phyloP scores from a whole-genome alignment of 164 flowering plant genomes.

The Euptelea pleiosperma region DNA sequence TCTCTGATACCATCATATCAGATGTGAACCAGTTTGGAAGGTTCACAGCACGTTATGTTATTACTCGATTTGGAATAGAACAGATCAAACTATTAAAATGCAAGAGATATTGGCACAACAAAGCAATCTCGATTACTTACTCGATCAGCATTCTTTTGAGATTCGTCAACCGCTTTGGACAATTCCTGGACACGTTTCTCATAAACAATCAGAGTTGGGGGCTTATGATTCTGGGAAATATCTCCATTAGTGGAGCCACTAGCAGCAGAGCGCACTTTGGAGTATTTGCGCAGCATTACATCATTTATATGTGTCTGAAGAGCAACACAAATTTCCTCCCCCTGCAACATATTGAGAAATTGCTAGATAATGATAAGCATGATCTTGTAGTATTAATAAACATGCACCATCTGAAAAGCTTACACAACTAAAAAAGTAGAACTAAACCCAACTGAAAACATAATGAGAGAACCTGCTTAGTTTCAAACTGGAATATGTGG shows the following conservation, averaged over 20 bases:
- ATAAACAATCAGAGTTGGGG: slow-evolving; percentile 50
- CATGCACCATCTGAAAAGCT: not conserved
- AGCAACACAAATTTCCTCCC: slow-evolving; percentile 99
- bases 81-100: not conserved
- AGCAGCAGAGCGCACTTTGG: slow-evolving; percentile 80
- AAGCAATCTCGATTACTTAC: slow-evolving; percentile 39
- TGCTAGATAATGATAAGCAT: not conserved
- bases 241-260: slow-evolving; percentile 69
- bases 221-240: slow-evolving; percentile 38
- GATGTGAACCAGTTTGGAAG: not conserved
- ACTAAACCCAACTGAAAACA: not conserved
- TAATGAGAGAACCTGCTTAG: slow-evolving; percentile 72
- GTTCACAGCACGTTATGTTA: not conserved
- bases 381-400: not conserved
- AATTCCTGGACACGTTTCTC: slow-evolving; percentile 79
- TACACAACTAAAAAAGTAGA: not conserved
- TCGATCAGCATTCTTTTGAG: slow-evolving; percentile 56
- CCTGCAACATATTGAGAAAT: slow-evolving; percentile 42
- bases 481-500: slow-evolving; percentile 98
- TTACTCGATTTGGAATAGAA: not conserved
- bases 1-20: not conserved
- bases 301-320: slow-evolving; percentile 99
- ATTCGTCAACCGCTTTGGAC: slow-evolving; percentile 73
- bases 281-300: slow-evolving; percentile 96
- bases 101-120: not conserved